Evolutionary conservation across 805 yeast species (phyloP), one percentile per base, ranked within the genome.

Genomic region (Wickerhamomyces canadensis): DNA sequence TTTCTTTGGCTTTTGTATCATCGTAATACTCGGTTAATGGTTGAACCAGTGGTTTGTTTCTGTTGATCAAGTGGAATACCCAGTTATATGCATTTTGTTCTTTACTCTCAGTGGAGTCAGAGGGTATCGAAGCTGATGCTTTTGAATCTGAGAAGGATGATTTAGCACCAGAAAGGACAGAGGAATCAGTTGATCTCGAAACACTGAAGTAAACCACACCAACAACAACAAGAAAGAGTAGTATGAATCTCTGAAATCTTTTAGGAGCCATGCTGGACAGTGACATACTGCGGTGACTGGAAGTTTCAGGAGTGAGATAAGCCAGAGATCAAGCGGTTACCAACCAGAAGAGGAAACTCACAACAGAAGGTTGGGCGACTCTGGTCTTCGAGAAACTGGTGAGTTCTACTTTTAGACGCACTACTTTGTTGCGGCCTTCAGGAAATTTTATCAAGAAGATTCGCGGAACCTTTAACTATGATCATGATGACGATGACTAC

Each of bases 11-110:
- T 44, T 61, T 63, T 24, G 50, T 51, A 12, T 58, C 67, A 4
- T 55, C 47, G 29, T 58, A 57, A 45, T 73, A 76, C n/a, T 51
- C 58, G 25, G 61, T 68, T 24, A 76, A 51, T n/a, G 70, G 66
- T 2, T 55, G 61, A 2, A 66, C 55, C 2, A 49, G 37, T 13
- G 77, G 72, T 27, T 54, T 59, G 12, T 63, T 44, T 12, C 52
- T 57, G 17, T 57, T 48, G 36, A 72, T 37, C 12, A 46, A 22
- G 2, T 46, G 33, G 17, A 54, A 44, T 10, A 53, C 48, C 58
- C 57, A 53, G 16, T 51, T 48, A 21, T 46, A 47, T 11, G 39
- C 46, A 1, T 39, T 39, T 9, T 38, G 28, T 19, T 31, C n/a
- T n/a, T n/a, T n/a, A n/a, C n/a, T n/a, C n/a, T n/a, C n/a, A n/a